Base-by-base conservation (phyloP, 768 basidiomycete species). In the Russula abietina region DNA sequence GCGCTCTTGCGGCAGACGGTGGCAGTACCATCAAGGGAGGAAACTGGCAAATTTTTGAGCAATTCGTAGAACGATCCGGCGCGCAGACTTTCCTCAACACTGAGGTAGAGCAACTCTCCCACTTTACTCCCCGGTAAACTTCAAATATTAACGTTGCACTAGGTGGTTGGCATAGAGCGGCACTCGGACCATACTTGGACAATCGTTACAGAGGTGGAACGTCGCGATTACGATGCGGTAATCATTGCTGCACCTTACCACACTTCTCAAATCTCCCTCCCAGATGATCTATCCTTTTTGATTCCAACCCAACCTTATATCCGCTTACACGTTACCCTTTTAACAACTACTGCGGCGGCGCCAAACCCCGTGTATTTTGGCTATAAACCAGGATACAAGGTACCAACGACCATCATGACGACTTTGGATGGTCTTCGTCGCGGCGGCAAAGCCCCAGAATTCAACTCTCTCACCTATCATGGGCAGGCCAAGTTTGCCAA, bases 201-300 rank as follows among this genome's bases (percentile, higher is more conserved):
- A 2, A 73, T 90, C 54, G 74, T 77, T 59, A 85, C 78, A 56
- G 69, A 73, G 16, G 72, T 74, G 22, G 83, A 84, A 36, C 28
- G 50, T 16, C 50, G 56, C 32, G 59, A 79, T 48, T 94, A 91
- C 71, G 83, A 81, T 70, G 85, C 84, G 2, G 81, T 98, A 60
- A 86, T 98, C 70, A 78, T 97, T 58, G 93, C 94, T 2, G 87
- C 92, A 1, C 96, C 96, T 2, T 89, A 85, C 78, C 85, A 91
- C 73, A 83, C 80, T 30, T 80, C 89, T 2, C 75, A 74, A 16
- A 87, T 91, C 65, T 69, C 70, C 6, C 72, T 89, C 28, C 79
- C 86, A 4, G 56, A 72, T 6, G 70, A 80, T 19, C 71, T 88
- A 33, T 70, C 80, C 5, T 72, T 77, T 3, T 78, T 78, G 52